Conservation (phyloP, 768 basidiomycete species). For the Tricholoma matsutake region DNA sequence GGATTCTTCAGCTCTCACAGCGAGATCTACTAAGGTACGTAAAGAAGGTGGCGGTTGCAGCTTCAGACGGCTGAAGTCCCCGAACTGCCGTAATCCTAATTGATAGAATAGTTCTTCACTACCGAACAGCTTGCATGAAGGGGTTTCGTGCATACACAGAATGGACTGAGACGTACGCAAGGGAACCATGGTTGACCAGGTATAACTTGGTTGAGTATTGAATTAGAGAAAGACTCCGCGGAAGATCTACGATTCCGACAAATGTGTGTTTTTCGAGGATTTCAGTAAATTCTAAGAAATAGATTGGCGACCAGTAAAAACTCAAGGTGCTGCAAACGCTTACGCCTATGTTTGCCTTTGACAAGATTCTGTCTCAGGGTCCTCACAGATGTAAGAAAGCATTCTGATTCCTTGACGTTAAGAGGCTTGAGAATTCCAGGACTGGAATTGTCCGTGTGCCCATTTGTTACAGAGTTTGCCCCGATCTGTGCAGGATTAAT, state of each 20-base stretch:
- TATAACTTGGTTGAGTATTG: slow-evolving; percentile 90
- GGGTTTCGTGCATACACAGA: neutral
- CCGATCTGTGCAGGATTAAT: slow-evolving; percentile 47
- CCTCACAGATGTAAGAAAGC: slow-evolving; percentile 71
- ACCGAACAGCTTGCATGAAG: neutral
- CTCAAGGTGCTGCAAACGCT: slow-evolving; percentile 16
- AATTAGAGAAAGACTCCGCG: slow-evolving; percentile 72
- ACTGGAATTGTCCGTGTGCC: slow-evolving; percentile 16
- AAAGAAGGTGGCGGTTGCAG: slow-evolving; percentile 82
- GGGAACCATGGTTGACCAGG: slow-evolving; percentile 78
- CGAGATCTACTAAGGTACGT: slow-evolving; percentile 68
- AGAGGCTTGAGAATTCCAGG: slow-evolving; percentile 30
- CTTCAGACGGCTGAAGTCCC: slow-evolving; percentile 69
- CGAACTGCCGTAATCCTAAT: slow-evolving; percentile 88
- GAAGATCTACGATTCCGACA: slow-evolving; percentile 84
- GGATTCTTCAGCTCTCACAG: slow-evolving; percentile 67
- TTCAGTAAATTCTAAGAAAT: slow-evolving; percentile 67
- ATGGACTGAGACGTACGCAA: slow-evolving; percentile 59
- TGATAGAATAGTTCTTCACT: slow-evolving; percentile 98
- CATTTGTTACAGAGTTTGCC: slow-evolving; percentile 17
- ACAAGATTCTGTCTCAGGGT: slow-evolving; percentile 56
- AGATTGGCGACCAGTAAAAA: slow-evolving; percentile 1
- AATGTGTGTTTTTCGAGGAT: slow-evolving; percentile 87
- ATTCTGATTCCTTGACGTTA: slow-evolving; percentile 73
- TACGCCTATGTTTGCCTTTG: slow-evolving; percentile 70